These are phyloP conservation scores for Ettlia oleoabundans DNA, from an alignment of 139 green algal genomes.

Conservation along the genomic window DNA sequence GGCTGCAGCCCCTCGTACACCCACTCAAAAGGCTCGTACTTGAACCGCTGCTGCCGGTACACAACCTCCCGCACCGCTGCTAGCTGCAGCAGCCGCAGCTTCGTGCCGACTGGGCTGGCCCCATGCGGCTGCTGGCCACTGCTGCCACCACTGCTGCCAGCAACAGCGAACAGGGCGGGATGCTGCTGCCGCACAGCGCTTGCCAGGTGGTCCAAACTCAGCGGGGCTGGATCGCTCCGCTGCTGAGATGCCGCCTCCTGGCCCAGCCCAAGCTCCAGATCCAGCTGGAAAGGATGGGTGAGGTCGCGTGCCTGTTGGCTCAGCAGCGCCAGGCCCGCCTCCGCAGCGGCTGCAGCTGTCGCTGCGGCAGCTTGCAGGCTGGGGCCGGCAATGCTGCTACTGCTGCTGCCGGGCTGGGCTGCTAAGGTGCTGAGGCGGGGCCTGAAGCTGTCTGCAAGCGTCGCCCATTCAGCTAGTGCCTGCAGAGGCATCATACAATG, in stretches of 20 bases:
- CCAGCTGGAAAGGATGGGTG: not conserved
- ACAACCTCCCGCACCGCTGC: constrained; percentile 28
- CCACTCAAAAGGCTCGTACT: constrained; percentile 76
- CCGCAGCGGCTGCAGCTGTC: not conserved
- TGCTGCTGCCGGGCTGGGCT: not conserved
- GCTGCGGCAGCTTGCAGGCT: not conserved
- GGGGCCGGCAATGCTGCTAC: not conserved
- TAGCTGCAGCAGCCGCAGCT: not conserved
- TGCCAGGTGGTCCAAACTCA: constrained; percentile 7
- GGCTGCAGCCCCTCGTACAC: constrained; percentile 78
- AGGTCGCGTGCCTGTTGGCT: constrained; percentile 10
- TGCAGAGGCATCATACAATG: no score
- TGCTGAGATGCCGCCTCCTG: constrained; percentile 4
- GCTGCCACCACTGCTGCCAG: not conserved
- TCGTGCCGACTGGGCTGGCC: not conserved
- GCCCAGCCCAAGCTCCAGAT: not conserved
- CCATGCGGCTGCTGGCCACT: no score
- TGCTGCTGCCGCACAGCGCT: constrained; percentile 11
- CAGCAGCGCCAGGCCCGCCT: constrained; percentile 33
- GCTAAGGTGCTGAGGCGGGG: not conserved
- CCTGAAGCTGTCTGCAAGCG: not conserved
- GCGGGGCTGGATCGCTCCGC: not conserved
- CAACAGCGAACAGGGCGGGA: not conserved
- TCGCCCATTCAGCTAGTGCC: constrained; percentile 18
- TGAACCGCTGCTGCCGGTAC: constrained; percentile 37